Evolutionary conservation across 257 asterid species (phyloP).

Genomic region (Solanum commersonii): DNA sequence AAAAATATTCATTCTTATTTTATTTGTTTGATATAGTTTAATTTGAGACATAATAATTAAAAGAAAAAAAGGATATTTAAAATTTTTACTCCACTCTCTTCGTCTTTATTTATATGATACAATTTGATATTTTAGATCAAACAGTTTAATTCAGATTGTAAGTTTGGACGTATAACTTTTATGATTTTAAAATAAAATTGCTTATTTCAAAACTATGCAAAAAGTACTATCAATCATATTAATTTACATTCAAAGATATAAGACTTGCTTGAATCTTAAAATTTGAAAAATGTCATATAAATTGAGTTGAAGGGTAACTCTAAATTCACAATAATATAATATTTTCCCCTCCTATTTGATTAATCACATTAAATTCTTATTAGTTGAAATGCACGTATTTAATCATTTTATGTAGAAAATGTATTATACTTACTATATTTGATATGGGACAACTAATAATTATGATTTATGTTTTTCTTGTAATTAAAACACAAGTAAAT

Average conservation of each 20-base stretch:
- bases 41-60: neutral
- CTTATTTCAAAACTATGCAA: too few species aligned
- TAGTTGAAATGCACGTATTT: neutral
- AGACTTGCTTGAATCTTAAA: too few species aligned
- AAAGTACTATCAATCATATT: too few species aligned
- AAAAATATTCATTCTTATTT: neutral
- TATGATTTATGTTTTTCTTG: neutral
- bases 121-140: neutral
- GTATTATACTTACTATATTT: neutral
- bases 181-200: too few species aligned
- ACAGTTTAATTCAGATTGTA: accelerated
- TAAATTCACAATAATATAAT: neutral
- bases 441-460: neutral
- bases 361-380: neutral
- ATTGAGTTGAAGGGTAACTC: neutral
- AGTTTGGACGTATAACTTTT: too few species aligned
- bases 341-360: neutral
- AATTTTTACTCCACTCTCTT: too few species aligned
- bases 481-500: neutral
- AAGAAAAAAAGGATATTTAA: neutral
- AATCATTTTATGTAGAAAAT: neutral
- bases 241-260: too few species aligned
- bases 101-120: too few species aligned
- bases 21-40: neutral
- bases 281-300: too few species aligned